Evolutionary conservation across 352 stramenopile genomes (phyloP).

Genomic region (Phytophthora hybrid): DNA sequence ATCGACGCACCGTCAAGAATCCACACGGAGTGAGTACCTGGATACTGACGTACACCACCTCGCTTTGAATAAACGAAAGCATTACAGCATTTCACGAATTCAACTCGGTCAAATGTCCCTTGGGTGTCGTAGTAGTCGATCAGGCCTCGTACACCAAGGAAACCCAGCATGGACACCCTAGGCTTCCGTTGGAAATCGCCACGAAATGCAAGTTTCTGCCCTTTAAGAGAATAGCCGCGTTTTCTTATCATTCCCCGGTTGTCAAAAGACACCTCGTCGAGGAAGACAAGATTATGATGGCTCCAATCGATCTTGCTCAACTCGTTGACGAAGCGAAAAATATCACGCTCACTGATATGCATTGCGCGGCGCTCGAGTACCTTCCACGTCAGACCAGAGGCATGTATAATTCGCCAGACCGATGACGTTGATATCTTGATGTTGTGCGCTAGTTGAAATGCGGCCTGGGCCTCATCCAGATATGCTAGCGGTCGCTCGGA

Average conservation of each 20-base stretch:
- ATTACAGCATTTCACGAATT: not conserved
- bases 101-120: not conserved
- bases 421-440: not conserved
- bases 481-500: too few relatives aligned
- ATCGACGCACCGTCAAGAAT: not conserved
- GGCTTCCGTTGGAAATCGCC: not conserved
- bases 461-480: too few relatives aligned
- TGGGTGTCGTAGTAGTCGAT: not conserved
- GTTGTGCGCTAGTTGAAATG: too few relatives aligned
- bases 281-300: not conserved
- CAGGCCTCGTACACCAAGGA: not conserved
- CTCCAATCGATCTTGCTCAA: not conserved
- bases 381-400: not conserved
- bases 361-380: not conserved
- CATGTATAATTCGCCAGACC: not conserved
- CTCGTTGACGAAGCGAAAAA: not conserved
- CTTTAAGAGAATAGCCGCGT: not conserved
- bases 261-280: slow-evolving; percentile 8
- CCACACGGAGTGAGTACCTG: not conserved
- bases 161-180: not conserved
- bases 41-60: not conserved
- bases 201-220: not conserved
- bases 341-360: not conserved
- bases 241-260: slow-evolving; percentile 5
- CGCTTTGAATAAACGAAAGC: not conserved